Evolutionary conservation across 768 basidiomycete species (phyloP), one percentile per base, ranked within the genome.

Genomic region (Pholiota conissans): DNA sequence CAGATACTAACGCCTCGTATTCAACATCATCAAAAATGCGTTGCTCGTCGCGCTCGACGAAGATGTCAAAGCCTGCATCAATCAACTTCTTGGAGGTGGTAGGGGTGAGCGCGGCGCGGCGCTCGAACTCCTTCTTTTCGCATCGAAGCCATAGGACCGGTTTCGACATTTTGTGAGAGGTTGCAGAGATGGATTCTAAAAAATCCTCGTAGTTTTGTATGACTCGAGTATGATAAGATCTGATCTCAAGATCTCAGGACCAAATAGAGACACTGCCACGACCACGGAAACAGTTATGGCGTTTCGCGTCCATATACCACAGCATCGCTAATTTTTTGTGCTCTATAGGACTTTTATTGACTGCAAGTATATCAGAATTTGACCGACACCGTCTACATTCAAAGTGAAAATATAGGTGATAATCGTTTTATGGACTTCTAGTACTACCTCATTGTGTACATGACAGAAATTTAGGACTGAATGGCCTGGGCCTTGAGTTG

Each of bases 121-220:
- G 86, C 74, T 99, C 97, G 62, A 95, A 95, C 61, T 86, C 83
- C 73, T 98, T 99, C 71, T 88, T 97, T 79, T 99, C 97, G 78
- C 95, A 97, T 64, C 97, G 88, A 40, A 99, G 84, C 96, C 96
- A 99, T 65, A 99, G 82, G 13, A 72, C 64, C 29, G 74, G 75
- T 52, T 73, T 78, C 66, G 84, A 65, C 85, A 87, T 87, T 56
- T 64, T 69, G 52, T 56, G 52, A 47, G 55, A 40, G 46, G 58
- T 45, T 24, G 29, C 9, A 22, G 26, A 30, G 20, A 26, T 32
- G 22, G 14, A 14, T 27, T 32, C 7, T 8, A 45, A 30, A 45
- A 46, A 30, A 29, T 13, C 30, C 13, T 13, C 29, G 13, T 30
- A 30, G 37, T 4, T 30, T 16, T 22, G 13, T 54, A 56, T 59